Conservation (phyloP, 768 basidiomycete species). For the Tephrocybe sp. region DNA sequence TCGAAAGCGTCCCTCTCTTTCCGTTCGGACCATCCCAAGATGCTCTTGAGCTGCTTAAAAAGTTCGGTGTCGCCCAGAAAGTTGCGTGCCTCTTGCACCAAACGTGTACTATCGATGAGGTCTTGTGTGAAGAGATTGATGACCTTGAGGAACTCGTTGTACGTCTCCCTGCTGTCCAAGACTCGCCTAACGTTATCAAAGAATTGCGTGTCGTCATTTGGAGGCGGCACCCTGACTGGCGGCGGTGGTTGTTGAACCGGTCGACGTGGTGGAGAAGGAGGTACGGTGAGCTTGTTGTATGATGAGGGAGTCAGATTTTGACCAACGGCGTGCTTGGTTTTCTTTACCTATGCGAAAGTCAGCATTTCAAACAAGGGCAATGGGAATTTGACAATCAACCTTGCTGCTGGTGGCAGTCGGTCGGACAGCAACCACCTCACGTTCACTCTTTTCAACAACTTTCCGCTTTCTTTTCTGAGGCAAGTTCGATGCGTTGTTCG, state of each 20-base stretch:
- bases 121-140: slow-evolving; percentile 95
- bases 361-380: slow-evolving; percentile 5
- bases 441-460: slow-evolving; percentile 45
- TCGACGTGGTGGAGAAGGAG: slow-evolving; percentile 26
- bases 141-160: slow-evolving; percentile 94
- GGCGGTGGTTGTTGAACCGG: slow-evolving; percentile 22
- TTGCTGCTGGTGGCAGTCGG: slow-evolving; percentile 35
- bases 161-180: slow-evolving; percentile 72
- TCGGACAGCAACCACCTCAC: slow-evolving; percentile 34
- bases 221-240: slow-evolving; percentile 25
- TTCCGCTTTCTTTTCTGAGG: slow-evolving; percentile 75
- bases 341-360: slow-evolving; percentile 26
- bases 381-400: slow-evolving; percentile 27
- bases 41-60: slow-evolving; percentile 78
- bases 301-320: slow-evolving; percentile 40
- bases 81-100: slow-evolving; percentile 77
- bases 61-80: slow-evolving; percentile 81
- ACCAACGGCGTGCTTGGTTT: slow-evolving; percentile 35
- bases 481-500: slow-evolving; percentile 36
- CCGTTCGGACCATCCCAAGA: slow-evolving; percentile 85
- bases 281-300: slow-evolving; percentile 38
- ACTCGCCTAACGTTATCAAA: slow-evolving; percentile 87
- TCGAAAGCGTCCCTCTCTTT: slow-evolving; percentile 58
- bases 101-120: slow-evolving; percentile 81
- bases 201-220: slow-evolving; percentile 66